phyloP scores from a whole-genome alignment of 306 rosid genomes.

The Dryas alaskensis region DNA sequence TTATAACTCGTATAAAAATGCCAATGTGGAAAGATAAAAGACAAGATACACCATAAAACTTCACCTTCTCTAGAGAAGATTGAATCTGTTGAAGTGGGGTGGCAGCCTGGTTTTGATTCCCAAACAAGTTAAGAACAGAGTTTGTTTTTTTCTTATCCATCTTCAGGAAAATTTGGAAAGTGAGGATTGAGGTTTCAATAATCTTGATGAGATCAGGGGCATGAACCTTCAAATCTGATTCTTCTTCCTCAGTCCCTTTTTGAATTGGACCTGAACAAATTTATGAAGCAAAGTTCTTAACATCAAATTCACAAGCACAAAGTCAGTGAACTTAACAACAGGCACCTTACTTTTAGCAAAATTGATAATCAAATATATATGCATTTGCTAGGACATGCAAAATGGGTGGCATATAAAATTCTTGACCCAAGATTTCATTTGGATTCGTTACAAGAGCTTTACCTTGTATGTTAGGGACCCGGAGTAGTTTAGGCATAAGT shows the following conservation, averaged over 20 bases:
- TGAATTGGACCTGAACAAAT: constrained; percentile 61
- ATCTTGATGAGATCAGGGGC: constrained; percentile 72
- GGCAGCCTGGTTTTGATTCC: constrained; percentile 65
- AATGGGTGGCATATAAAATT: not conserved
- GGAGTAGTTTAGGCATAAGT: constrained; percentile 67
- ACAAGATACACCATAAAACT: constrained; percentile 2
- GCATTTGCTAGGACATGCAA: not conserved
- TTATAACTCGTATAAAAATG: not conserved
- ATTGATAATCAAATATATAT: not conserved
- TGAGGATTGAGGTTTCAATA: constrained; percentile 69
- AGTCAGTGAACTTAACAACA: not conserved
- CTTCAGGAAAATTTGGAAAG: constrained; percentile 73
- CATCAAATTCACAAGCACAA: constrained; percentile 11
- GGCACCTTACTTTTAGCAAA: not conserved
- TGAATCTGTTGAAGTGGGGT: constrained; percentile 77
- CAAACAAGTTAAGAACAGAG: constrained; percentile 49
- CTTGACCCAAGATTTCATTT: not conserved
- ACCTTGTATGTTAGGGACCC: constrained; percentile 86
- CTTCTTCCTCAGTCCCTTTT: constrained; percentile 51
- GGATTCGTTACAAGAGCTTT: constrained; percentile 1
- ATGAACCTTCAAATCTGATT: constrained; percentile 49
- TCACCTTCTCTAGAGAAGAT: constrained; percentile 78
- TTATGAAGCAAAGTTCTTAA: constrained; percentile 20
- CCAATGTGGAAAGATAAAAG: not conserved
- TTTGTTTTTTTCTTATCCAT: constrained; percentile 71